phyloP scores from a whole-genome alignment of 495 filamentous ascomycete genomes.

The Penicillium desertorum region DNA sequence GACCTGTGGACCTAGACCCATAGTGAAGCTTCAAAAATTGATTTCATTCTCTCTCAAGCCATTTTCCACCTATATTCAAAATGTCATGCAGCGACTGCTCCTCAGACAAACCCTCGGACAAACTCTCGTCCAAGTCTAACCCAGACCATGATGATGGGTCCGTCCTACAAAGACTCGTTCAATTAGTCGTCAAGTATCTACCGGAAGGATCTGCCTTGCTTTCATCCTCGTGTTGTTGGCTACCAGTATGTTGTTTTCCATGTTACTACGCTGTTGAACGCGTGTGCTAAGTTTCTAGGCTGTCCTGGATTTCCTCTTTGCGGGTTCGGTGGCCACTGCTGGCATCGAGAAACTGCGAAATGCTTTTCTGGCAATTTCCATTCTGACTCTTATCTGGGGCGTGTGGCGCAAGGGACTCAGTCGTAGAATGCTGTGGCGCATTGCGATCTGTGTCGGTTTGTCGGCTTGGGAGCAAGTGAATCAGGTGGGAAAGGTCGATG shows the following conservation, averaged over 20 bases:
- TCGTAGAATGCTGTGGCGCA: background rate
- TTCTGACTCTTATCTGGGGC: background rate
- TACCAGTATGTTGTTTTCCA: background rate
- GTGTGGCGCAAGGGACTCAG: background rate
- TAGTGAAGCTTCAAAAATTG: background rate
- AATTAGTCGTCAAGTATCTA: background rate
- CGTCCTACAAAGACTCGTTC: background rate
- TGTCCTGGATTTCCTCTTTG: conserved; percentile 1
- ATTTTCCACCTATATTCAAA: background rate
- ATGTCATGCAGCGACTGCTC: background rate
- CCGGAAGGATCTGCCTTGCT: conserved; percentile 1
- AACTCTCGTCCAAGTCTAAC: background rate
- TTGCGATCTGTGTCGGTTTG: background rate
- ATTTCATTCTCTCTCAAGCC: background rate
- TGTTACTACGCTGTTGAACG: background rate
- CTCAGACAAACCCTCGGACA: background rate
- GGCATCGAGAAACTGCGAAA: background rate
- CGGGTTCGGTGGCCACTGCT: background rate
- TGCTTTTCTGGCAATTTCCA: background rate
- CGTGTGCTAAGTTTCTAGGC: background rate
- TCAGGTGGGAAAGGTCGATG: background rate
- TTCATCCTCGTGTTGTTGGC: conserved; percentile 4
- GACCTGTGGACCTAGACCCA: background rate
- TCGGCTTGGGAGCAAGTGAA: background rate
- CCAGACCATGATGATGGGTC: background rate